These are phyloP conservation scores for Rutstroemia sydowiana DNA, from an alignment of 2,329 filamentous ascomycete species.

Conservation along the genomic window DNA sequence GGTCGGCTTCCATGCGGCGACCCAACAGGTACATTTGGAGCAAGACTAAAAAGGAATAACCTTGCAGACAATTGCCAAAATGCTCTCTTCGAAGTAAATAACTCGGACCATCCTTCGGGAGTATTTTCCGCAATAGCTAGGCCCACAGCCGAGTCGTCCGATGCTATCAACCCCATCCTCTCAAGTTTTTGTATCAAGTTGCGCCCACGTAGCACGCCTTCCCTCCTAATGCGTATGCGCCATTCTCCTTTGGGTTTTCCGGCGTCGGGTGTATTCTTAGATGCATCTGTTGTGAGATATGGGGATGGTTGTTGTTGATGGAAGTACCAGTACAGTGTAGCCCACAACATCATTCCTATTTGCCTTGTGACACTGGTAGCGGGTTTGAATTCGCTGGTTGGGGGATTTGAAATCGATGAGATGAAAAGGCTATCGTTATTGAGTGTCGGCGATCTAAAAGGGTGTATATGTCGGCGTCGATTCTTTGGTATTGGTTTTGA, in stretches of 20 bases:
- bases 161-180: constrained; percentile 80
- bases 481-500: constrained; percentile 24
- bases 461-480: constrained; percentile 42
- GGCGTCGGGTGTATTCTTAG: constrained; percentile 54
- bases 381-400: constrained; percentile 70
- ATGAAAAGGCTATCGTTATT: constrained; percentile 80
- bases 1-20: constrained; percentile 49
- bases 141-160: constrained; percentile 68
- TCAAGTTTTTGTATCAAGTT: constrained; percentile 86
- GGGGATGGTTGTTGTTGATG: constrained; percentile 71
- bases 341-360: constrained; percentile 95
- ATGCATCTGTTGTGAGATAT: constrained; percentile 54
- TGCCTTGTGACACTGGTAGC: constrained; percentile 76
- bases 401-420: constrained; percentile 81
- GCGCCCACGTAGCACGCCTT: constrained; percentile 77
- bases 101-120: constrained; percentile 62
- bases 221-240: constrained; percentile 74
- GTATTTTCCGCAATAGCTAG: constrained; percentile 52
- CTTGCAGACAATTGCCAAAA: constrained; percentile 92
- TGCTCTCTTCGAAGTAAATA: constrained; percentile 72
- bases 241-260: constrained; percentile 80
- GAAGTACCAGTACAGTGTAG: constrained; percentile 95
- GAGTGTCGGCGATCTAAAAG: constrained; percentile 69
- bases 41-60: constrained; percentile 80
- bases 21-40: constrained; percentile 42